A percentile compares a stretch with the other conserved stretches of the same genome.
These are phyloP conservation scores for Jacaranda copaia DNA, from an alignment of 257 asterid genomes.

Conservation along the genomic window DNA sequence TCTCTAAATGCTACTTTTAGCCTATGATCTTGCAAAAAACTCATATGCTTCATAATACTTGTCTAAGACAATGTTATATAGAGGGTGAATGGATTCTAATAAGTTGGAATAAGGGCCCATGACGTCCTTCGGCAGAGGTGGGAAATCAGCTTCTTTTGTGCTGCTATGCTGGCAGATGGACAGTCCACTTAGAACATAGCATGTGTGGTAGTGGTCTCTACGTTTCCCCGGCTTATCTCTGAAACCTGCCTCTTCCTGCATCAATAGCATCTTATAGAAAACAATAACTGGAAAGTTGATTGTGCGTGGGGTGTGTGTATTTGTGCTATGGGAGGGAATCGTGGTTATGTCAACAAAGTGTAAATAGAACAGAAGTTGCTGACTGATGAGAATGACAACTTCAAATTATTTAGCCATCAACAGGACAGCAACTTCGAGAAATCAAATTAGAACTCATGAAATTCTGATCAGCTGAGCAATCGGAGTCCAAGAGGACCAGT, in stretches of 20 bases:
- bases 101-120: constrained; percentile 85
- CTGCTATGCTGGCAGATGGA: constrained; percentile 72
- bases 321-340: neutral
- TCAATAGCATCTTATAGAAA: constrained; percentile 25
- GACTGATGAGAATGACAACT: neutral
- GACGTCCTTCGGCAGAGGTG: constrained; percentile 71
- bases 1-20: neutral
- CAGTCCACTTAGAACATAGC: constrained; percentile 95
- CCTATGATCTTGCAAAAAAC: constrained; percentile 50
- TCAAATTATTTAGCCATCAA: no score
- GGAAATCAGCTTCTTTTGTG: constrained; percentile 49
- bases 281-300: constrained; percentile 1
- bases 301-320: neutral
- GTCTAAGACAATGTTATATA: constrained; percentile 71
- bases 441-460: neutral
- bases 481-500: neutral
- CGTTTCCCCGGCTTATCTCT: constrained; percentile 94
- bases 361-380: neutral
- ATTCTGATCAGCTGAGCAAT: no score
- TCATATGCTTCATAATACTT: constrained; percentile 68
- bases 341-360: neutral
- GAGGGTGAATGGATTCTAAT: constrained; percentile 83
- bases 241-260: constrained; percentile 92
- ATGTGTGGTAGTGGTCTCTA: constrained; percentile 91
- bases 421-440: neutral